These are phyloP conservation scores for Quercus lobata DNA, from an alignment of 331 rosid genomes.

Conservation along the genomic window DNA sequence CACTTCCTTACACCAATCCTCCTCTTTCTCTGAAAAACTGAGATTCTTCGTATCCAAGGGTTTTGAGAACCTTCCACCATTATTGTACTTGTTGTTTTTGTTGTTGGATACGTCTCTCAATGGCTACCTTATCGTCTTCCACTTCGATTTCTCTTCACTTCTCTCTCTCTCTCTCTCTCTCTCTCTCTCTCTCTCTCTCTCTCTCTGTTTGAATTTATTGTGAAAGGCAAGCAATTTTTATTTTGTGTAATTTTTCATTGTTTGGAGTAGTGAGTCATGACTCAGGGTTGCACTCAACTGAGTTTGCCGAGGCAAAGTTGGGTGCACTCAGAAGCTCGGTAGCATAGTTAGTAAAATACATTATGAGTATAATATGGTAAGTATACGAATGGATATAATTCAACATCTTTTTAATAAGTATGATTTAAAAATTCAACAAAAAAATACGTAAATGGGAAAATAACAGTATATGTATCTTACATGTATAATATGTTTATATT, in stretches of 20 bases:
- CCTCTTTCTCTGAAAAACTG: background rate
- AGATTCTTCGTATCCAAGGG: slow-evolving; percentile 2
- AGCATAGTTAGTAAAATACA: too few species aligned
- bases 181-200: slow-evolving; percentile 2
- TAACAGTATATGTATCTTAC: too few species aligned
- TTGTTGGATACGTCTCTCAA: slow-evolving; percentile 38
- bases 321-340: fast-evolving
- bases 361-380: too few species aligned
- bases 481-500: too few species aligned
- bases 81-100: background rate
- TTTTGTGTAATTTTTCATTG: background rate
- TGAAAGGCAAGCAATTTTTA: background rate
- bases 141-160: slow-evolving; percentile 29
- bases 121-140: background rate
- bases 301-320: background rate
- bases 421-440: fast-evolving
- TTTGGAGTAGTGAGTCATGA: background rate
- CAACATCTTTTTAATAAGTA: too few species aligned
- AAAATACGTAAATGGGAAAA: too few species aligned
- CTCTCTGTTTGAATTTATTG: slow-evolving; percentile 20
- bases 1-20: background rate
- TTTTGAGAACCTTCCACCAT: slow-evolving; percentile 20
- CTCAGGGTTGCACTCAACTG: background rate
- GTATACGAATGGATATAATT: too few species aligned
- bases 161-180: slow-evolving; percentile 1